Evolutionary conservation across 2,329 filamentous ascomycete genomes (phyloP), one percentile per base, ranked within the genome.

Genomic region (Macrophomina tecta): DNA sequence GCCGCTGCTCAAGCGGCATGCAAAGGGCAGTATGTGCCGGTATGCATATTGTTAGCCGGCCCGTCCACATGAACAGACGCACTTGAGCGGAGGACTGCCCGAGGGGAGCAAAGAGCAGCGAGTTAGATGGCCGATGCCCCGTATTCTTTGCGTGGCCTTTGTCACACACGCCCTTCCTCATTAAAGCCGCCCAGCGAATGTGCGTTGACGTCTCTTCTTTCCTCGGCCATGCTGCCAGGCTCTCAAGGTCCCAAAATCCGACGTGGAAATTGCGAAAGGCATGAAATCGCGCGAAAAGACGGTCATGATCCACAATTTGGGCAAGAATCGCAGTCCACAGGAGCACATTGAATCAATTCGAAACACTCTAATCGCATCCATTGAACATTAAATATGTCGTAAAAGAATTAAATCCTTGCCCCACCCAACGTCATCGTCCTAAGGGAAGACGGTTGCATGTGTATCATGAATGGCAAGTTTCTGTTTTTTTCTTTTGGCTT

Each of bases 211-310:
- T 14, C 32, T 14, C 30, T 32, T 36, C 49, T 14, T 14, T 34
- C 34, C 2, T 28, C 30, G 14, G 5, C 18, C 14, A 18, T 18
- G 18, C 18, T n/a, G 5, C 3, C 69, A 89, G 86, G 82, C 83
- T 5, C 81, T 92, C 2, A 81, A 82, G 1, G 80, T 90, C 6
- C 85, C 89, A 36, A 91, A 89, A 73, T 89, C 89, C 1, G 83
- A 87, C 68, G 77, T 92, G 1, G 81, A 85, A 51, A 84, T 92
- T 48, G 83, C 85, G 12, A 86, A 86, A 16, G 90, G 90, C 0
- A 74, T 84, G 64, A 91, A 89, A 75, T 88, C 86, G 23, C 83
- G 85, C 66, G 86, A 89, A 51, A 93, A 92, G 78, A 89, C 84
- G 0, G 76, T 91, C 52, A 71, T 66, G 42, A 69, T 78, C 4